These are phyloP conservation scores for Melanogaster broomeanus DNA, from an alignment of 768 basidiomycete species.

Conservation along the genomic window DNA sequence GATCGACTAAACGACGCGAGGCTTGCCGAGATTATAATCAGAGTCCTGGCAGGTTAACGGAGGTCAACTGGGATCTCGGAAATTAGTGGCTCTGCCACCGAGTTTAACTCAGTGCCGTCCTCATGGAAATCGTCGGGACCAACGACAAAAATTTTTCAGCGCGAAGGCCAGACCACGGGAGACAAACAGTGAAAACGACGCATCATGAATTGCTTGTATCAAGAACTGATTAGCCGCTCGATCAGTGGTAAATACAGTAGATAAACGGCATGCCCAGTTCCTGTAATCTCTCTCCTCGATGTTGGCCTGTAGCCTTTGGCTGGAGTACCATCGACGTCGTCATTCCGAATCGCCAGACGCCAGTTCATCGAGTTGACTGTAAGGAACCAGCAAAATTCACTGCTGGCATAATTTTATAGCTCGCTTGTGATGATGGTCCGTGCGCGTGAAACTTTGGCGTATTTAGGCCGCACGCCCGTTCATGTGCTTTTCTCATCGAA, in stretches of 20 bases:
- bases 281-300: slow-evolving; percentile 54
- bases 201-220: slow-evolving; percentile 38
- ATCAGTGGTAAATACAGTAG: slow-evolving; percentile 42
- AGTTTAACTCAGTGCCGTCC: too few relatives aligned
- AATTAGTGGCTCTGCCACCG: too few relatives aligned
- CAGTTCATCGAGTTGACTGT: slow-evolving; percentile 46
- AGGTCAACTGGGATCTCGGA: too few relatives aligned
- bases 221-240: slow-evolving; percentile 72
- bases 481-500: slow-evolving; percentile 46
- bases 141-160: neutral
- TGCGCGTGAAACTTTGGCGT: slow-evolving; percentile 40
- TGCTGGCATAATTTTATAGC: slow-evolving; percentile 30
- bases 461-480: slow-evolving; percentile 1
- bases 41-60: too few relatives aligned
- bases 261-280: slow-evolving; percentile 75
- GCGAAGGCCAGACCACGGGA: neutral
- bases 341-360: slow-evolving; percentile 25
- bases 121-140: too few relatives aligned
- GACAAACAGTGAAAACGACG: neutral
- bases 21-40: too few relatives aligned
- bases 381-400: slow-evolving; percentile 13
- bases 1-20: too few relatives aligned
- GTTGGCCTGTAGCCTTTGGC: slow-evolving; percentile 16
- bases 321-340: slow-evolving; percentile 25
- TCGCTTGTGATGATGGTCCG: slow-evolving; percentile 43